Evolutionary conservation across 306 rosid genomes (phyloP).

Genomic region (Canavalia ensiformis): DNA sequence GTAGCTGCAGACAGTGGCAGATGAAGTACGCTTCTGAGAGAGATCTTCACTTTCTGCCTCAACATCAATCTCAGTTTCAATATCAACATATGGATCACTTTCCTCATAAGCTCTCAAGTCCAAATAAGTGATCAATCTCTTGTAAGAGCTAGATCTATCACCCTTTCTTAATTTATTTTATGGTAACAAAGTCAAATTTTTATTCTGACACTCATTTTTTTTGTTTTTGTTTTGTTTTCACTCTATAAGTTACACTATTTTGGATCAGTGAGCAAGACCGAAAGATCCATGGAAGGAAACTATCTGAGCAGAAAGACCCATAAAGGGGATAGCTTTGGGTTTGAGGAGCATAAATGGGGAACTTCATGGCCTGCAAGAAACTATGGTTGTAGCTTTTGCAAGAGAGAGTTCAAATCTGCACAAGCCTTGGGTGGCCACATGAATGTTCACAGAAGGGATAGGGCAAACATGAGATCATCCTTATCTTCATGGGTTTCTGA

Average conservation of each 20-base stretch:
- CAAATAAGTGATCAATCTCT: neutral
- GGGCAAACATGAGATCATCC: slow-evolving; percentile 74
- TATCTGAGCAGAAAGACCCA: slow-evolving; percentile 51
- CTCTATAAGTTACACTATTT: slow-evolving; percentile 26
- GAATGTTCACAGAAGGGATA: slow-evolving; percentile 94
- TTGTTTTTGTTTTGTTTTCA: neutral
- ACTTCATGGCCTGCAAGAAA: slow-evolving; percentile 70
- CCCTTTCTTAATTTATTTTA: neutral
- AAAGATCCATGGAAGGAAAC: slow-evolving; percentile 66
- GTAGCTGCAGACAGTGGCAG: slow-evolving; percentile 54
- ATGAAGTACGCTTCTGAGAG: slow-evolving; percentile 58
- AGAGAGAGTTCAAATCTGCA: slow-evolving; percentile 85
- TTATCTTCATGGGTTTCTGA: slow-evolving; percentile 57
- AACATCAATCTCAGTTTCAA: slow-evolving; percentile 28
- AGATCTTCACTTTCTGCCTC: slow-evolving; percentile 51
- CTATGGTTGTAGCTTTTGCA: slow-evolving; percentile 80
- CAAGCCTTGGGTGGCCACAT: slow-evolving; percentile 93
- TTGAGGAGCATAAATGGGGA: slow-evolving; percentile 60
- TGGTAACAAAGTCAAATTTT: neutral
- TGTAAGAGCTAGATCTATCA: slow-evolving; percentile 46
- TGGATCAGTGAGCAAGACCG: neutral
- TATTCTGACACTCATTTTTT: too few species aligned
- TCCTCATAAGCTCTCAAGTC: slow-evolving; percentile 43
- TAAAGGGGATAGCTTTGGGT: slow-evolving; percentile 47
- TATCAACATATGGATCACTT: slow-evolving; percentile 35